Conservation (phyloP, 2,329 filamentous ascomycete species). For the Penicillium italicum region DNA sequence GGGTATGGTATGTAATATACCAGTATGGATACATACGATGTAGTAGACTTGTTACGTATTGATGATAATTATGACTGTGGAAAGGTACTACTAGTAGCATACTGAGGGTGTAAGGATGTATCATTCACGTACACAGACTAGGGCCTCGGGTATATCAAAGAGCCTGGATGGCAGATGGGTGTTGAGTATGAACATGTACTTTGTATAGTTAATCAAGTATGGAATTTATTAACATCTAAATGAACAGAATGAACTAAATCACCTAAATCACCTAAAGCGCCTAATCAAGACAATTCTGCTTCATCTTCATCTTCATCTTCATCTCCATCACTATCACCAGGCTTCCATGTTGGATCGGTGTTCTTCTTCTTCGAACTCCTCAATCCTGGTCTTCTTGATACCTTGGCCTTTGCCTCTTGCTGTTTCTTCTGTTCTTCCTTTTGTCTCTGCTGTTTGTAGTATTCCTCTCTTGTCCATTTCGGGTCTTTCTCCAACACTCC, state of each 20-base stretch:
- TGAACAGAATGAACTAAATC: too few relatives aligned
- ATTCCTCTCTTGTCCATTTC: not conserved
- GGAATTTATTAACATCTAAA: not conserved
- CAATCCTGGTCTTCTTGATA: not conserved
- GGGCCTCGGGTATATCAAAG: conserved; percentile 9
- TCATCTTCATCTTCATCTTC: not conserved
- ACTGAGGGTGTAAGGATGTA: too few relatives aligned
- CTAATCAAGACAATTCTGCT: not conserved
- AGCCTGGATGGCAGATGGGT: conserved; percentile 9
- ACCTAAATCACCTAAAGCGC: not conserved
- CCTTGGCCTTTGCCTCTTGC: not conserved
- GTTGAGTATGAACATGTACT: conserved; percentile 1
- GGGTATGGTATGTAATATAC: not conserved
- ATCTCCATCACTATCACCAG: not conserved
- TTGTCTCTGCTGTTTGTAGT: not conserved
- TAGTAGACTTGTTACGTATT: not conserved
- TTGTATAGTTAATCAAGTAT: too few relatives aligned
- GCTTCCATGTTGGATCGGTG: conserved; percentile 3
- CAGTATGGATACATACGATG: too few relatives aligned
- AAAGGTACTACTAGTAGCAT: too few relatives aligned
- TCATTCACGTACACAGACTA: too few relatives aligned
- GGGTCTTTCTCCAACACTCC: not conserved
- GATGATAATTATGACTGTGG: not conserved
- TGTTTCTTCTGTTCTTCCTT: not conserved
- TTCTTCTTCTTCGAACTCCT: not conserved